Evolutionary conservation across 164 flowering plant genomes (phyloP), one percentile per base, ranked within the genome.

Genomic region (Magnolia officinalis): DNA sequence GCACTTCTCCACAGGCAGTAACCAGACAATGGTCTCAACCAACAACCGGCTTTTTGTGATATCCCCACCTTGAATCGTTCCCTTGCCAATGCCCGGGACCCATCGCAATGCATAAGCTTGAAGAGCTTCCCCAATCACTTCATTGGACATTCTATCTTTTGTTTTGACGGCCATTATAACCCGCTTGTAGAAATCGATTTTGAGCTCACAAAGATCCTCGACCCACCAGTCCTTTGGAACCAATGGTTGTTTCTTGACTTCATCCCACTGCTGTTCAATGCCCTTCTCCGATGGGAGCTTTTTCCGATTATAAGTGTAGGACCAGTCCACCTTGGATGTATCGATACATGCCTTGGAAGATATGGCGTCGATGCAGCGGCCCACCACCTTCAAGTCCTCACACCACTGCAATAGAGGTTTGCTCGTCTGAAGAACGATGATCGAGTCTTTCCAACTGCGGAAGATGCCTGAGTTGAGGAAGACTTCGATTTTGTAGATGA

Each of bases 181-280:
- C 31, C 84, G 89, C 80, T 90, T 91, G 75, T 86, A 96, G 52
- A 88, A 80, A 81, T 88, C 97, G 52, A 91, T 82, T 31, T 90
- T 95, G 37, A 96, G 93, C 76, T 94, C 99, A 77, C 93, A 87
- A 49, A 96, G 72, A 78, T 95, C 98, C 83, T 94, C 97, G n/a
- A 90, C 93, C 99, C 99, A 96, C 99, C 99, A 96, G 76, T 96
- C 99, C 69, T 83, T 84, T 0, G 98, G 98, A 55, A 94, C 94
- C 13, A 61, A 55, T 26, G 75, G 73, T 19, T 90, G 88, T 65
- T 75, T 90, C 63, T 84, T 82, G 29, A 86, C 82, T 72, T 89
- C 93, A 75, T 89, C 87, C 83, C 81, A 85, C 73, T 78, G 84
- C 14, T 83, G 83, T 31, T 93, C 93, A 76, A 75, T 83, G 65